A percentile compares a stretch with the other conserved stretches of the same genome.
These are phyloP conservation scores for Hymenoscyphus fraxineus DNA, from an alignment of 2,329 filamentous ascomycete species.

Conservation along the genomic window DNA sequence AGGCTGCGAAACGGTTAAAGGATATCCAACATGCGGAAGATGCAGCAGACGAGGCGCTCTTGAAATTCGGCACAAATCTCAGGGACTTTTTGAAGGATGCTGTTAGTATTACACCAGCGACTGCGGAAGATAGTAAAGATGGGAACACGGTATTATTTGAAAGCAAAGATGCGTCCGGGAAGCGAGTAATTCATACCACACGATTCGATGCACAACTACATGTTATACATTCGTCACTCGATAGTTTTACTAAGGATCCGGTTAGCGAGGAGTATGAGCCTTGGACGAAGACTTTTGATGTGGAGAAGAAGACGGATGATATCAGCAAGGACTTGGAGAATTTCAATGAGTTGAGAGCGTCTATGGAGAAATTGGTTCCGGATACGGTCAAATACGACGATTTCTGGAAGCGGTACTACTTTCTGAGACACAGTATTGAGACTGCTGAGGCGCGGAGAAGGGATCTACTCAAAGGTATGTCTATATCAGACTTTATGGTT, in stretches of 20 bases:
- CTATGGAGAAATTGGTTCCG: constrained; percentile 96
- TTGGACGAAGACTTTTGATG: constrained; percentile 73
- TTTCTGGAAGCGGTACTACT: constrained; percentile 97
- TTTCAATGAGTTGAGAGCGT: constrained; percentile 77
- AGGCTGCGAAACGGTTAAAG: constrained; percentile 79
- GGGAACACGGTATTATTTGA: constrained; percentile 77
- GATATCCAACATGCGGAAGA: constrained; percentile 92
- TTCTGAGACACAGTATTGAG: constrained; percentile 86
- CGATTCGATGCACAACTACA: constrained; percentile 94
- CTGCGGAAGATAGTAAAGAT: constrained; percentile 43
- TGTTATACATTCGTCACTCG: constrained; percentile 81
- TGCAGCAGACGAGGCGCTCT: constrained; percentile 88
- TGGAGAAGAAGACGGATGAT: constrained; percentile 77
- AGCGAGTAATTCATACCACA: constrained; percentile 90
- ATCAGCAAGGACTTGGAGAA: constrained; percentile 80
- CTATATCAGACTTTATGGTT: constrained; percentile 9
- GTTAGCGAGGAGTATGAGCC: constrained; percentile 67
- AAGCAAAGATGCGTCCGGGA: constrained; percentile 84
- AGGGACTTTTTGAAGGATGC: constrained; percentile 87
- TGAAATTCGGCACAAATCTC: constrained; percentile 87
- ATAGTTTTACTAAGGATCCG: constrained; percentile 81
- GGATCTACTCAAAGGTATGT: constrained; percentile 84
- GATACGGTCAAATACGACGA: constrained; percentile 81
- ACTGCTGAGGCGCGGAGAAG: constrained; percentile 84
- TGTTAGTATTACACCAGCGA: constrained; percentile 77